Evolutionary conservation across 306 rosid genomes (phyloP), one percentile per base, ranked within the genome.

Genomic region (Mimosa pudica): DNA sequence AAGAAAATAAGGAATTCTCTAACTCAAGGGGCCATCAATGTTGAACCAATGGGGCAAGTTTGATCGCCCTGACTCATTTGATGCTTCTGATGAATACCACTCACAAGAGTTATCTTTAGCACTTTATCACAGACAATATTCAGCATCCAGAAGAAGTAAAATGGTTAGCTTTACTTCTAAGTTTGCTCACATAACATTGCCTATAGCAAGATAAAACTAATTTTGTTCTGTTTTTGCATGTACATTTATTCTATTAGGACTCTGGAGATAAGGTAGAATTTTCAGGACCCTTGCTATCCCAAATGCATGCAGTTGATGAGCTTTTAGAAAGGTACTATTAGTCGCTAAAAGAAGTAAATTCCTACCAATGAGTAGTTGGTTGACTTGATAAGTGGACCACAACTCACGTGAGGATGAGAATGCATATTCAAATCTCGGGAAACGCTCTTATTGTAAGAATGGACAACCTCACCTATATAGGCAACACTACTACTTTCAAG

Each of bases 251-350:
- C 81, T 72, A 89, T 76, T 90, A 88, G 71, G 96, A 96, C 81
- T 89, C 88, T 86, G 89, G 84, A 79, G 98, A 91, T 62, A 93
- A 87, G 72, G 99, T 93, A 46, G 98, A 96, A 74, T 93, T 88
- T 87, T 96, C 99, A 33, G 99, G 99, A 32, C 99, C 99, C 14
- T 76, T 96, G 71, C 79, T 93, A 77, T 91, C 96, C 81, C 98
- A 93, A 86, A 85, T 94, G 78, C 87, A 91, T 80, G 85, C 89
- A 73, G 93, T 96, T 44, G 99, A 96, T 35, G 99, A 96, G 87
- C 92, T 96, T 41, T 88, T 96, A 77, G 97, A 91, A 77, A 93
- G 99, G 99, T 93, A 86, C 68, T 38, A 38, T 38, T 38, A 38
- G 42, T 38, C 47, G 58, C 60, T 30, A 13, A 44, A 54, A 69